Base-by-base conservation (phyloP, 2,329 filamentous ascomycete genomes). In the Pseudocercospora fuligena region DNA sequence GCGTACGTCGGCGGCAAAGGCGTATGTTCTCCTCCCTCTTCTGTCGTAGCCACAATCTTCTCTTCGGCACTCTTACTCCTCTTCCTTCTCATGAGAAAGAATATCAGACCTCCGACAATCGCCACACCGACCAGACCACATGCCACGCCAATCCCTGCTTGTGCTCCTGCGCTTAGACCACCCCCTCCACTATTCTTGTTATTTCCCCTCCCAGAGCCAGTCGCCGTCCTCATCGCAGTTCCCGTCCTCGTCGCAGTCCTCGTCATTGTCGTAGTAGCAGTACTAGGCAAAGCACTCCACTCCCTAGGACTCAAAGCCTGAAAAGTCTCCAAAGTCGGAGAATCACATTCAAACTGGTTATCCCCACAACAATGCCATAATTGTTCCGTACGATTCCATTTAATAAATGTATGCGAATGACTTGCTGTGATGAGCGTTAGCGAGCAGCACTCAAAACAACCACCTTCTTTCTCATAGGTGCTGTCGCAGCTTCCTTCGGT, bases 201-300 rank as follows among this genome's bases (percentile, higher is more conserved):
- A 2, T 8, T 14, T 33, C 27, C 25, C 21, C 36, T 49, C 36
- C 29, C 25, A 36, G 36, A 27, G 46, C 46, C 27, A 6, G 47
- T 61, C 47, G 63, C 56, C 49, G 27, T 65, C 31, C 23, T 56
- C 57, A 57, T 65, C 33, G 31, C 31, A 61, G 46, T 47, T 33
- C 46, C 29, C 43, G 49, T 23, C 49, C 27, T 27, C 14, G 31
- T 49, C 53, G 19, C 25, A 36, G 36, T 40, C 56, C 46, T 36
- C 7, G 33, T 56, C 63, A 56, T 49, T 33, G n/a, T 65, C 47
- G 16, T 60, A 46, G 63, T 65, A 31, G 47, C 31, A 61, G 57
- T 47, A 33, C 56, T 53, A 16, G 19, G 43, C 60, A 62, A 36
- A 25, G 29, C 25, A 19, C 60, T 36, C 27, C 60, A 47, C 14